Base-by-base conservation (phyloP, 805 yeast species). In the Saccharomyces kudriavzevii region DNA sequence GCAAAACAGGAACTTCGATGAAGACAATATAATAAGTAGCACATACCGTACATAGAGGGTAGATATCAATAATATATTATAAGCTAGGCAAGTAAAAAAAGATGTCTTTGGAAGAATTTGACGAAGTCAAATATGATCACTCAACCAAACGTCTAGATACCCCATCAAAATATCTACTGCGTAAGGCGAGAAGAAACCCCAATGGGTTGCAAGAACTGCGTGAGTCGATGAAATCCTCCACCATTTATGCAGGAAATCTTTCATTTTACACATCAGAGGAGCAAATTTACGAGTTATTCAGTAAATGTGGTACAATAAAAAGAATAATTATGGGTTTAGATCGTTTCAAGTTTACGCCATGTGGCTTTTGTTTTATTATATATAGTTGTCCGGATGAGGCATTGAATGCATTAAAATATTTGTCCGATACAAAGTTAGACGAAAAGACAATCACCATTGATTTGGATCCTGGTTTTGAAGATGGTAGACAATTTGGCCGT, bases 401-500 rank as follows among this genome's bases (percentile, higher is more conserved):
- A 1, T 74, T 90, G 51, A 82, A 86, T 58, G 87, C 97, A 1
- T 81, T 92, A 66, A 87, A 89, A 67, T 92, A 83, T 64, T 73
- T 94, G 49, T 84, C 88, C 60, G 85, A 83, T 52, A 89, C 96
- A 0, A 84, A 84, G 62, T 78, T 94, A 51, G 97, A 92, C 64
- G 96, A 91, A 50, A 83, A 88, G 56, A 74, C 77, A 40, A 79
- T 94, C 64, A 85, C 86, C 40, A 88, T 92, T 49, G 99, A 94
- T 71, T 75, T 95, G 61, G 99, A 94, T 66, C 97, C 97, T 0
- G 99, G 99, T 0, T 94, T 92, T 67, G 82, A 80, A 57, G 97
- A 92, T 61, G 99, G 99, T 0, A 77, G 99, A 59, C 98, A 94
- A 67, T 94, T 84, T 66, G 99, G 99, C 22, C 79, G 99, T 63